Percentiles rank a stretch among this genome's conserved stretches.
Conservation (phyloP, 2,329 filamentous ascomycete species). For the Tolypocladium tundrense region DNA sequence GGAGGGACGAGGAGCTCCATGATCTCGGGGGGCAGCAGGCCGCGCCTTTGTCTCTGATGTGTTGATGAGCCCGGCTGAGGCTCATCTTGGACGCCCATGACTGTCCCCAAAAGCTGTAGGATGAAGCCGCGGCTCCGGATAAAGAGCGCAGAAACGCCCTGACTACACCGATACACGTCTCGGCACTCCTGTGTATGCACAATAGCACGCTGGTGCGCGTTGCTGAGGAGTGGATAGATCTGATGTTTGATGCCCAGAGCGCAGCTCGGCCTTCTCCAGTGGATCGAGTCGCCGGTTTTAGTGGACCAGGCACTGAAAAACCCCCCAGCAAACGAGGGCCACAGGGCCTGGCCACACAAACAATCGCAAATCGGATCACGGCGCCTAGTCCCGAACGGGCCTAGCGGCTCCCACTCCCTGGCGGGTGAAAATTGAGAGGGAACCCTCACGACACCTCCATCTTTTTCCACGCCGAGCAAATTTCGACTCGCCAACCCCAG, state of each 20-base stretch:
- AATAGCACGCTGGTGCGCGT: background rate
- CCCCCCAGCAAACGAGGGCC: background rate
- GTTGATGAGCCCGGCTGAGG: conserved; percentile 9
- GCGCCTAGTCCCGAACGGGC: conserved; percentile 11
- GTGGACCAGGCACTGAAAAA: background rate
- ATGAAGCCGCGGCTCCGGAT: too few species aligned
- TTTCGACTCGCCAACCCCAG: conserved; percentile 32
- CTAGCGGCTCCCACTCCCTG: conserved; percentile 31
- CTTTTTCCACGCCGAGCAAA: conserved; percentile 31
- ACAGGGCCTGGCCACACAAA: background rate
- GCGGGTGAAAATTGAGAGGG: conserved; percentile 30
- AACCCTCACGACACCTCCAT: conserved; percentile 28
- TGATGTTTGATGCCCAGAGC: background rate
- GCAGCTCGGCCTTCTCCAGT: background rate
- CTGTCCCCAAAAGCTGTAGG: background rate
- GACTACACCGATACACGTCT: background rate
- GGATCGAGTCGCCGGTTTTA: background rate
- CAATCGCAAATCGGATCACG: background rate
- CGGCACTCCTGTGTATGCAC: background rate
- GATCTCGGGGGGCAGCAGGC: conserved; percentile 32
- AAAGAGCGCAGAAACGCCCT: background rate
- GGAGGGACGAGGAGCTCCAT: conserved; percentile 37
- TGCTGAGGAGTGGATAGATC: background rate
- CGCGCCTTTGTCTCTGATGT: conserved; percentile 17
- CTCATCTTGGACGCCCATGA: conserved; percentile 8